These are phyloP conservation scores for Adansonia gregorii DNA, from an alignment of 441 rosid species.

Conservation along the genomic window DNA sequence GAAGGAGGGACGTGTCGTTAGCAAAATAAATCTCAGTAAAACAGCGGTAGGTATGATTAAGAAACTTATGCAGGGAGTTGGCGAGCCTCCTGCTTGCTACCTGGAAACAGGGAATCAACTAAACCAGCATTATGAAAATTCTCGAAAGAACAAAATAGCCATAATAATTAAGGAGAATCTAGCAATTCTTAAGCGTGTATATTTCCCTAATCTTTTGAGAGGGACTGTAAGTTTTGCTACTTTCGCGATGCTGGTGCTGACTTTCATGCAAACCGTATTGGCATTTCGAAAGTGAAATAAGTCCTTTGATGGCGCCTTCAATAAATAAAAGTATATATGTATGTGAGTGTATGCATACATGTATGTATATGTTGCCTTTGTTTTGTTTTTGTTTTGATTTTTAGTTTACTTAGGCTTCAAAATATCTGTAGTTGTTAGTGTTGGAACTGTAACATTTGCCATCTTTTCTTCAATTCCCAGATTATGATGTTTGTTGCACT, in stretches of 20 bases:
- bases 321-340: too few species aligned
- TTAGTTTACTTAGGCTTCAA: too few species aligned
- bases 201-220: background rate
- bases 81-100: background rate
- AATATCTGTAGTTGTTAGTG: too few species aligned
- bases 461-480: too few species aligned
- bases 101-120: background rate
- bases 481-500: too few species aligned
- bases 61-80: background rate
- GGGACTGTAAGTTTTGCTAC: background rate
- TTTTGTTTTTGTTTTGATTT: too few species aligned
- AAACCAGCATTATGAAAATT: background rate
- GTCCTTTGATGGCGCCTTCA: too few species aligned
- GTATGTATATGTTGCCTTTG: too few species aligned
- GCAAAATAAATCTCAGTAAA: background rate
- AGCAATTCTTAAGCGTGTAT: background rate
- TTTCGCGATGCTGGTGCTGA: background rate
- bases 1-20: background rate
- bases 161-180: background rate
- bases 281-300: background rate
- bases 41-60: background rate
- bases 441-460: too few species aligned
- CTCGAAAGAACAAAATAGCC: background rate
- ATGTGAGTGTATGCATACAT: too few species aligned
- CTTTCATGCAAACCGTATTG: background rate